These are phyloP conservation scores for Nevesoporus exiguus DNA, from an alignment of 768 basidiomycete species.

Conservation along the genomic window DNA sequence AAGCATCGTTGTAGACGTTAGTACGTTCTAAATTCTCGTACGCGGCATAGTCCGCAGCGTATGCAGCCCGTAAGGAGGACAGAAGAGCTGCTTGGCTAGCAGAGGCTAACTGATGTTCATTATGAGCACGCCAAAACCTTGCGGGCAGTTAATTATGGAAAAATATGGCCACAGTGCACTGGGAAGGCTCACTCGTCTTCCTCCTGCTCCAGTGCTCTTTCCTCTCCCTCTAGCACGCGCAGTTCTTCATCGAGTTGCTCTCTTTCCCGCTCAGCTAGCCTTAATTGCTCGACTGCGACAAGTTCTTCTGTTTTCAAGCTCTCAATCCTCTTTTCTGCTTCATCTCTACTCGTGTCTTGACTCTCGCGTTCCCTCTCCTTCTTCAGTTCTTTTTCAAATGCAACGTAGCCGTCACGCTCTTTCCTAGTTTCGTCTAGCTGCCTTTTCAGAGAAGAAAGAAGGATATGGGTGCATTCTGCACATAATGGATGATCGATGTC, in stretches of 20 bases:
- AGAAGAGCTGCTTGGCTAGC: constrained; percentile 68
- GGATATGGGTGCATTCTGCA: constrained; percentile 85
- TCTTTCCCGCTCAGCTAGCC: constrained; percentile 71
- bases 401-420: constrained; percentile 89
- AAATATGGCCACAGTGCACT: neutral
- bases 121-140: constrained; percentile 83
- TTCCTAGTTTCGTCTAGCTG: constrained; percentile 88
- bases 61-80: constrained; percentile 71
- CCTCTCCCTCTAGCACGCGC: constrained; percentile 66
- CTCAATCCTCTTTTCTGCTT: constrained; percentile 70
- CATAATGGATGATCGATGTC: constrained; percentile 93
- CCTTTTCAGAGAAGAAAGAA: constrained; percentile 70
- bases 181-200: constrained; percentile 67
- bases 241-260: constrained; percentile 74
- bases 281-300: constrained; percentile 69
- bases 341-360: constrained; percentile 56
- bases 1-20: constrained; percentile 94
- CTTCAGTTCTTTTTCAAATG: constrained; percentile 84
- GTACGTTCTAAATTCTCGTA: constrained; percentile 85
- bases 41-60: constrained; percentile 70
- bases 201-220: constrained; percentile 74
- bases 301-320: constrained; percentile 66
- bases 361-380: constrained; percentile 76
- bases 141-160: constrained; percentile 4
- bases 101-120: constrained; percentile 60